A percentile compares a stretch with the other conserved stretches of the same genome.
These are phyloP conservation scores for Suillus alpinus DNA, from an alignment of 768 basidiomycete species.

Conservation along the genomic window DNA sequence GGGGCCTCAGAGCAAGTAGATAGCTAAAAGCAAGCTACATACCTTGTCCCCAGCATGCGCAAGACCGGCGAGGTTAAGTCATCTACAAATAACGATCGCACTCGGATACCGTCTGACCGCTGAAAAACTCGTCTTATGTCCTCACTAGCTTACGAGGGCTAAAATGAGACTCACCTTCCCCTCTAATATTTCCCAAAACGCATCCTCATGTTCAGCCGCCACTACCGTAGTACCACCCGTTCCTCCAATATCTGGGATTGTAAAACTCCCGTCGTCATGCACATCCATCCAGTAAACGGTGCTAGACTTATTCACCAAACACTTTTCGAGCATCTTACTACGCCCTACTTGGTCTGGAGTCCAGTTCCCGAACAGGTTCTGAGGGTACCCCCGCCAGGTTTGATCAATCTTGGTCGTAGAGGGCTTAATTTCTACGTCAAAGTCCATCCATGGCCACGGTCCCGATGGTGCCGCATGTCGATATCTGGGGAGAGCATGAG, in stretches of 20 bases:
- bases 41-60: conserved; percentile 58
- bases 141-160: not conserved
- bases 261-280: conserved; percentile 10
- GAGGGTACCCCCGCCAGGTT: conserved; percentile 22
- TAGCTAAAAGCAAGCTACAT: conserved; percentile 8
- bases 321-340: conserved; percentile 28
- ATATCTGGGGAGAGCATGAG: conserved; percentile 6
- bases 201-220: conserved; percentile 14
- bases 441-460: conserved; percentile 34
- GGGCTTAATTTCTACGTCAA: not conserved
- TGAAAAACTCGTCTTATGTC: conserved; percentile 18
- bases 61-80: conserved; percentile 48
- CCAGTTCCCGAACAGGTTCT: conserved; percentile 31
- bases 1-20: not conserved
- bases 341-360: conserved; percentile 27
- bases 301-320: conserved; percentile 16
- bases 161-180: conserved; percentile 31
- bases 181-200: conserved; percentile 35
- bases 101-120: conserved; percentile 36
- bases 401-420: not conserved
- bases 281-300: conserved; percentile 26
- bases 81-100: conserved; percentile 50
- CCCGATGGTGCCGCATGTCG: conserved; percentile 24
- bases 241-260: not conserved
- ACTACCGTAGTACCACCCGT: not conserved